Percentiles rank a stretch among this genome's conserved stretches.
These are phyloP conservation scores for Saccharomyces paradoxus DNA, from an alignment of 805 yeast species.

Conservation along the genomic window DNA sequence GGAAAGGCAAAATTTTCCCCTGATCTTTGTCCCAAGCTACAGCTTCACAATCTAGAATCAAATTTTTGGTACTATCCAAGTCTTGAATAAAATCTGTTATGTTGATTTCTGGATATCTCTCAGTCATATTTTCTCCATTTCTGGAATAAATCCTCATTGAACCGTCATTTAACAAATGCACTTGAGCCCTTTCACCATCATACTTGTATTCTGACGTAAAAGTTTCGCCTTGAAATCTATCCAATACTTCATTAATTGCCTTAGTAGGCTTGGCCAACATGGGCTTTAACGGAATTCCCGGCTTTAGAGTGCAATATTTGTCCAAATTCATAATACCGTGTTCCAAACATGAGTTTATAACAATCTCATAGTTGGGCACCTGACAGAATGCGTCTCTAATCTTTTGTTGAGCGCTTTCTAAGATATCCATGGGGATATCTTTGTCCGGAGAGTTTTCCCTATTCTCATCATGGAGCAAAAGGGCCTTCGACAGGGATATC, in stretches of 20 bases:
- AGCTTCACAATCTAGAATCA: conserved; percentile 91
- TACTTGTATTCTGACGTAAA: conserved; percentile 96
- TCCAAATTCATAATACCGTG: conserved; percentile 60
- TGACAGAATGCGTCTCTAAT: conserved; percentile 83
- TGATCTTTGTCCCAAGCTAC: conserved; percentile 89
- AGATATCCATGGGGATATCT: conserved; percentile 35
- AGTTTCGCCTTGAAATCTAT: conserved; percentile 72
- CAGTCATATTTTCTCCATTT: conserved; percentile 95
- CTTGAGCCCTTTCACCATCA: conserved; percentile 97
- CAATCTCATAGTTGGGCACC: conserved; percentile 79
- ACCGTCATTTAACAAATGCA: conserved; percentile 64
- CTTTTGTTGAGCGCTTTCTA: conserved; percentile 63
- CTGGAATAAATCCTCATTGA: conserved; percentile 75
- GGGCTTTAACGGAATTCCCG: conserved; percentile 93
- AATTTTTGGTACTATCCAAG: conserved; percentile 36
- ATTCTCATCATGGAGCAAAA: conserved; percentile 51
- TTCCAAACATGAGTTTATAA: conserved; percentile 57
- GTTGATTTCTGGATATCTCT: conserved; percentile 86
- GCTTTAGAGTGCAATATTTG: conserved; percentile 65
- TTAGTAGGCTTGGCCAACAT: conserved; percentile 98
- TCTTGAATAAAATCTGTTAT: conserved; percentile 49
- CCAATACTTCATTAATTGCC: conserved; percentile 83
- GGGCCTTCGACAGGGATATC: conserved; percentile 75
- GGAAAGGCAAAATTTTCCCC: conserved; percentile 85
- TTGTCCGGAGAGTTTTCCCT: conserved; percentile 12